Evolutionary conservation across 106 monocot species (phyloP), one percentile per base, ranked within the genome.

Genomic region (Acorus calamus): DNA sequence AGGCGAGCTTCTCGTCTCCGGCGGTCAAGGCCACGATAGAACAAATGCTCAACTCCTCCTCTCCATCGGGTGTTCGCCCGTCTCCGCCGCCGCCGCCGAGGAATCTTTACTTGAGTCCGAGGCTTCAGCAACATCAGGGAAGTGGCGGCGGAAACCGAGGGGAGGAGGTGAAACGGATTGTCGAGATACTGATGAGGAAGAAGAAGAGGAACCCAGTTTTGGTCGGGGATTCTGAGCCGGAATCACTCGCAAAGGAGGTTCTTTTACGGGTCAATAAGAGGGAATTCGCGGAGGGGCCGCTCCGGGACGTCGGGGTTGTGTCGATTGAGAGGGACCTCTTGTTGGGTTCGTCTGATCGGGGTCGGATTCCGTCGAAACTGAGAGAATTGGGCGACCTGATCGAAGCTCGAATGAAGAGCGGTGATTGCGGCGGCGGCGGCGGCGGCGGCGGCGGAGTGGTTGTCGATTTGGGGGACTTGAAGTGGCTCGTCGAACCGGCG

Each of bases 381-480:
- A 68, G 57, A 5, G 76, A 83, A 49, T 65, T 86, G 45, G 52
- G 61, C 9, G 8, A 49, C 51, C n/a, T 64, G 47, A 65, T 94
- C 13, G 77, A 76, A 50, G 47, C 65, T 12, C 58, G 56, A 44
- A 14, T 74, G 44, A 28, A 28, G 28, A 28, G 28, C 28, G 28
- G 28, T 28, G 28, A 28, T 28, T 0, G 28, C 1, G 28, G 28
- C 28, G 66, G 44, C 42, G 56, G 46, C 3, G 28, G 28, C 1
- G 28, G 28, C 28, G 66, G 44, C 42, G 56, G 46, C 3, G 55
- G 60, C 7, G 93, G 81, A 2, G 78, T 80, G 11, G 57, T 94
- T n/a, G 44, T 94, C 7, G 77, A 94, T 77, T 71, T 89, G 3
- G 89, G 94, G 2, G 84, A 94, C 57, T 72, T 94, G 51, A 86